Evolutionary conservation across 176 grass and related monocot genomes (phyloP).

Genomic region (Chloris gayana): DNA sequence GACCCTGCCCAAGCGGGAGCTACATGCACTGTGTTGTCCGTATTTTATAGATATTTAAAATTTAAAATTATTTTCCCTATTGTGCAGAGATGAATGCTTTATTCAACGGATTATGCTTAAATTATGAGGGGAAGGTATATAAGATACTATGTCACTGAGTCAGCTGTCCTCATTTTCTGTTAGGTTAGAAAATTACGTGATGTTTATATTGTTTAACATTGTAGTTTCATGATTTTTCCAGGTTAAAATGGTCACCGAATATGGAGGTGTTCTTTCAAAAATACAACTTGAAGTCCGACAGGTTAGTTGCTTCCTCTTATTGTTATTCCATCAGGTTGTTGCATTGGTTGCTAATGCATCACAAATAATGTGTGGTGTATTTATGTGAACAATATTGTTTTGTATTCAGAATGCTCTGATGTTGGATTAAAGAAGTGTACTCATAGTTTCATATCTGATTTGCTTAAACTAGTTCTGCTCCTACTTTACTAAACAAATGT

Average conservation of each 20-base stretch:
- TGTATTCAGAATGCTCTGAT: neutral
- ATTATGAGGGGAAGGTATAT: slow-evolving; percentile 84
- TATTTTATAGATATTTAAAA: neutral
- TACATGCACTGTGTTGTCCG: too few species aligned
- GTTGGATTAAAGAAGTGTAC: neutral
- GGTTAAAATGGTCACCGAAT: slow-evolving; percentile 66
- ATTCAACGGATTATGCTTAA: slow-evolving; percentile 72
- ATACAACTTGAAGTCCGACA: slow-evolving; percentile 72
- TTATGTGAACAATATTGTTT: neutral
- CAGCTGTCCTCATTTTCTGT: neutral
- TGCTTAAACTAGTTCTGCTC: neutral
- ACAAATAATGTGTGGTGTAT: neutral
- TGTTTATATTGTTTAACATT: slow-evolving; percentile 3
- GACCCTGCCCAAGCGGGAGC: too few species aligned
- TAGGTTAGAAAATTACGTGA: neutral
- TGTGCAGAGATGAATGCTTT: slow-evolving; percentile 88
- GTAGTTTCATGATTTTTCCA: slow-evolving; percentile 44
- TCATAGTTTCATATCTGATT: neutral
- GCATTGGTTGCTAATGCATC: neutral
- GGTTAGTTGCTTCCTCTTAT: slow-evolving; percentile 48
- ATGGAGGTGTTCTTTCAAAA: slow-evolving; percentile 81
- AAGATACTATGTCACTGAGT: slow-evolving; percentile 1
- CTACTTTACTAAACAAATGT: slow-evolving; percentile 12
- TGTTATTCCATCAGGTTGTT: slow-evolving; percentile 1
- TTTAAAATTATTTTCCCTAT: slow-evolving; percentile 29